phyloP scores from a whole-genome alignment of 345 rosid species.

The Durio zibethinus region DNA sequence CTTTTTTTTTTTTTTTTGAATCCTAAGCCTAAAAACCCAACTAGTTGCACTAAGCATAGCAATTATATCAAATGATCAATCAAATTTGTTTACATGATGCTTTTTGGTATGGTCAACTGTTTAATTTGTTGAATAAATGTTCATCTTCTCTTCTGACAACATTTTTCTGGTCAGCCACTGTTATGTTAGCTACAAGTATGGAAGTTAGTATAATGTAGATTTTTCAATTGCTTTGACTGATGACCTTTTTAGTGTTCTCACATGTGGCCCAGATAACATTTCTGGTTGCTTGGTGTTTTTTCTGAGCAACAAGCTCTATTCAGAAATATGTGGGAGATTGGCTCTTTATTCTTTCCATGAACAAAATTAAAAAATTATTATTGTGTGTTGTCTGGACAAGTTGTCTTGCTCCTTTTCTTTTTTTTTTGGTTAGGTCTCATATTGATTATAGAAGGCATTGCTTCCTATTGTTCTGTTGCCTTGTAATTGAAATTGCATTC shows the following conservation, averaged over 20 bases:
- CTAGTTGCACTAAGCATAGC: no score
- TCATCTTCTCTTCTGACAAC: background rate
- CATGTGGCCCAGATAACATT: background rate
- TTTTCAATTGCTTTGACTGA: background rate
- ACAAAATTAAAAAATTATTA: background rate
- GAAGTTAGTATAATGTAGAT: background rate
- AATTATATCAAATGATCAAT: no score
- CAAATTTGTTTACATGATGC: background rate
- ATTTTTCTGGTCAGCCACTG: background rate
- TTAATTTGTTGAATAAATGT: background rate
- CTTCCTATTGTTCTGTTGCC: background rate
- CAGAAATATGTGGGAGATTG: background rate
- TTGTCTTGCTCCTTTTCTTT: background rate
- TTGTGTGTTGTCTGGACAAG: background rate
- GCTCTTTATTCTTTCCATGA: background rate
- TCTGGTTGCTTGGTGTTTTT: background rate
- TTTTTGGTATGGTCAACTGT: background rate
- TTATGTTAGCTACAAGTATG: background rate
- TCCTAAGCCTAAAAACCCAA: no score
- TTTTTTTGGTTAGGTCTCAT: constrained; percentile 5
- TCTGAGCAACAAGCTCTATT: no score
- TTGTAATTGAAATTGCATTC: background rate
- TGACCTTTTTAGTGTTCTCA: background rate
- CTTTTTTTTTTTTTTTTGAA: no score
- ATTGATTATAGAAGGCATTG: background rate